Evolutionary conservation across 345 rosid species (phyloP).

Genomic region (Geranium rotundifolium): DNA sequence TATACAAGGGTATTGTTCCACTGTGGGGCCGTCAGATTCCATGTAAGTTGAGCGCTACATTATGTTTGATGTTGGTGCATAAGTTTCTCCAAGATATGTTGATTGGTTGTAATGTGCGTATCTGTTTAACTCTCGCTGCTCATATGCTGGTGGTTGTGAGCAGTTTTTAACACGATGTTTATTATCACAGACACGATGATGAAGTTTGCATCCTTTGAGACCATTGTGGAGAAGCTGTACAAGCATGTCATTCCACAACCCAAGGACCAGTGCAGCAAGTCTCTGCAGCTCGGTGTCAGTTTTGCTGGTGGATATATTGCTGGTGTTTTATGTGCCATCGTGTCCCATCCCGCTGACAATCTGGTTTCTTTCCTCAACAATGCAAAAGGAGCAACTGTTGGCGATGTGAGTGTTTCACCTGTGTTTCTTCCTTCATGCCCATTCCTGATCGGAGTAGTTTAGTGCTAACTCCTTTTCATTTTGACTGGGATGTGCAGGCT

Average conservation of each 20-base stretch:
- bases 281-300: slow-evolving; percentile 81
- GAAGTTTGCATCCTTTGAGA: slow-evolving; percentile 91
- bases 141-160: background rate
- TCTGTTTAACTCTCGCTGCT: too few relatives aligned
- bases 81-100: background rate
- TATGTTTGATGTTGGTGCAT: background rate
- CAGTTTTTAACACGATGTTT: too few relatives aligned
- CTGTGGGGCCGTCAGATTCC: slow-evolving; percentile 99
- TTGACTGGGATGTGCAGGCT: slow-evolving; percentile 39
- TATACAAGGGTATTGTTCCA: slow-evolving; percentile 80
- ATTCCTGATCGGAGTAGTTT: background rate
- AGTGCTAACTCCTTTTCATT: background rate
- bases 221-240: slow-evolving; percentile 72
- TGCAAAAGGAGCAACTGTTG: slow-evolving; percentile 77
- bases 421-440: background rate
- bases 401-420: slow-evolving; percentile 44
- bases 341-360: slow-evolving; percentile 95
- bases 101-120: too few relatives aligned
- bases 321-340: slow-evolving; percentile 72
- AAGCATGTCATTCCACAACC: slow-evolving; percentile 68
- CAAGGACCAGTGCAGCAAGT: slow-evolving; percentile 67
- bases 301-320: slow-evolving; percentile 90
- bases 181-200: slow-evolving; percentile 84
- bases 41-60: slow-evolving; percentile 38
- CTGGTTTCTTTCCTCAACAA: slow-evolving; percentile 94